Conservation (phyloP, 2,329 filamentous ascomycete genomes). For the Decorospora gaudefroyi region DNA sequence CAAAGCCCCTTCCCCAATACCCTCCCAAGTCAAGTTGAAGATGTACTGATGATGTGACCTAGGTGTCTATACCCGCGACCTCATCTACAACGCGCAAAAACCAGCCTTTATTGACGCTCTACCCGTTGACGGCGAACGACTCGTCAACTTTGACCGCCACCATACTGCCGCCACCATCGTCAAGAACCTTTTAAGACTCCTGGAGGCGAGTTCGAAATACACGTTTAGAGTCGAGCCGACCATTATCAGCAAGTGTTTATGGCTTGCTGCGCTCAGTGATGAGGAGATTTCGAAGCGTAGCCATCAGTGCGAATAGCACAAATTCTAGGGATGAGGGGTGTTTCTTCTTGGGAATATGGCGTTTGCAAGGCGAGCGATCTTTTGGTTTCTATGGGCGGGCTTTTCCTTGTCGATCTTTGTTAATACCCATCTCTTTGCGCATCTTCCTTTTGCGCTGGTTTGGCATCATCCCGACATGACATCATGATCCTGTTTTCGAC, state of each 20-base stretch:
- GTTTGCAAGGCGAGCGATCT: conserved; percentile 21
- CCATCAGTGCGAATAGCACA: conserved; percentile 37
- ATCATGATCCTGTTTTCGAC: conserved; percentile 28
- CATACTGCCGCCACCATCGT: conserved; percentile 75
- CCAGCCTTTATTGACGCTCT: conserved; percentile 73
- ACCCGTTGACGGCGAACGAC: conserved; percentile 60
- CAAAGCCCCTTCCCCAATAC: too few species aligned
- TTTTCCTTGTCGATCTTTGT: conserved; percentile 23
- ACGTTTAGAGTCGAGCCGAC: conserved; percentile 74
- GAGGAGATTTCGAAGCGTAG: conserved; percentile 64
- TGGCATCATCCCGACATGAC: conserved; percentile 33
- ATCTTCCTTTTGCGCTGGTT: conserved; percentile 12
- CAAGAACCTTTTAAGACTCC: conserved; percentile 76
- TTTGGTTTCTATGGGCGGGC: conserved; percentile 6
- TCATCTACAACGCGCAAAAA: conserved; percentile 80
- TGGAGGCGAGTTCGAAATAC: conserved; percentile 78
- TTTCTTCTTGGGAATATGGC: conserved; percentile 12
- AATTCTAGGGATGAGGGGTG: conserved; percentile 9
- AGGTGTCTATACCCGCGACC: conserved; percentile 77
- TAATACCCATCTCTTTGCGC: conserved; percentile 28
- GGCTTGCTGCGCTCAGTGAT: conserved; percentile 77
- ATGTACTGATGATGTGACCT: too few species aligned
- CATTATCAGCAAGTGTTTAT: conserved; percentile 79
- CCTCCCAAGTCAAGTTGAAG: too few species aligned
- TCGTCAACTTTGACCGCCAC: conserved; percentile 84